Evolutionary conservation across 345 rosid species (phyloP), one percentile per base, ranked within the genome.

Genomic region (Bruguiera sexangula): DNA sequence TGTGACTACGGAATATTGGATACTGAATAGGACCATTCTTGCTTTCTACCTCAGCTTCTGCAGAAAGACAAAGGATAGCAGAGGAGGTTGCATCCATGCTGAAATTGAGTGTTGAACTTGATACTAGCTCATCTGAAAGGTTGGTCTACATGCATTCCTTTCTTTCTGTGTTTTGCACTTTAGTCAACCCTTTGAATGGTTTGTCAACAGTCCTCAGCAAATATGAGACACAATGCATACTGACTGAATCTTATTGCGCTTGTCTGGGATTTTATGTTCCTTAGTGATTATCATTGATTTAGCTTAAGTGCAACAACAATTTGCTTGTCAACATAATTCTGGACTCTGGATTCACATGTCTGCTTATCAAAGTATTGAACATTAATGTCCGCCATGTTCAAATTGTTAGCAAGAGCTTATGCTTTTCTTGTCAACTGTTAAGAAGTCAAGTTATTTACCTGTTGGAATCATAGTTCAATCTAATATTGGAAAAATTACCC

Each of bases 1-100:
- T 70, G 70, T 54, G 37, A 63, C 39, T 67, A 43, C 60, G 29
- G 69, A 67, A 63, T 29, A 57, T 56, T 64, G 69, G 68, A 15
- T 72, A 55, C 69, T 76, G 65, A 84, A 65, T 60, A 60, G 21
- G 30, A 69, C 32, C 58, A 22, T 53, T 76, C 73, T 74, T 81
- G 26, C 69, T 77, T 76, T 60, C 20, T 4, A 68, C 72, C 34
- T 70, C 85, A 94, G 98, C 76, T 24, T 91, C 97, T 43, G 90
- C 94, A 51, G 90, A 94, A 85, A 94, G 87, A 80, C 95, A 84
- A 76, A 82, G 82, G 83, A 85, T 94, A 81, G 98, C 97, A 15
- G 77, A 94, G 75, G 95, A 91, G 84, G 93, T 94, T 79, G 98
- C 97, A 29, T 86, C 95, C 16, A 66, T 86, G 82, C 89, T 94